phyloP scores from a whole-genome alignment of 345 rosid species.

The Corymbia maculata region DNA sequence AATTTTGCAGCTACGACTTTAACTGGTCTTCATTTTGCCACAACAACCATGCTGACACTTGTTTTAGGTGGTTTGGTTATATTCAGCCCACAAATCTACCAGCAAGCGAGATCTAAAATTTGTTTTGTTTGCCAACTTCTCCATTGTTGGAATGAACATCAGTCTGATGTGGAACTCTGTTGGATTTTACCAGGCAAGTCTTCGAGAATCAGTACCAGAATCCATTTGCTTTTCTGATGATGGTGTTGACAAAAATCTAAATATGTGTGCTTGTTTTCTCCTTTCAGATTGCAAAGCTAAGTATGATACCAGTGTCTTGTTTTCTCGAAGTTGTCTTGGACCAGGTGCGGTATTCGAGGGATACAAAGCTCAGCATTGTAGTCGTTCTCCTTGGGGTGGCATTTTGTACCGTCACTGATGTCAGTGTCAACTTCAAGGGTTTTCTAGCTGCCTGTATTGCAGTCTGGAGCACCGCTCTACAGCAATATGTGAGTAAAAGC shows the following conservation, averaged over 20 bases:
- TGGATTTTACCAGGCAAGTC: slow-evolving; percentile 94
- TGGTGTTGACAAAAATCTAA: neutral
- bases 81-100: slow-evolving; percentile 85
- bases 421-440: slow-evolving; percentile 90
- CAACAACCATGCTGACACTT: slow-evolving; percentile 72
- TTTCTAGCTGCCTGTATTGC: slow-evolving; percentile 87
- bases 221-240: neutral
- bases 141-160: slow-evolving; percentile 98
- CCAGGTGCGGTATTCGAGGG: slow-evolving; percentile 86
- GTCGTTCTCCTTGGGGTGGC: slow-evolving; percentile 95
- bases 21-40: slow-evolving; percentile 96
- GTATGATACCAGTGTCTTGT: slow-evolving; percentile 98
- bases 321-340: slow-evolving; percentile 90
- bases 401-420: slow-evolving; percentile 97
- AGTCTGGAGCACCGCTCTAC: slow-evolving; percentile 97
- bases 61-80: slow-evolving; percentile 76
- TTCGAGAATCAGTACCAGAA: neutral
- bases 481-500: slow-evolving; percentile 76
- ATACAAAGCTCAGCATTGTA: slow-evolving; percentile 91
- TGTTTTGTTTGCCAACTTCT: slow-evolving; percentile 90
- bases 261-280: neutral
- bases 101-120: slow-evolving; percentile 66
- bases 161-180: slow-evolving; percentile 99
- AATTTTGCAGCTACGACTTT: slow-evolving; percentile 82
- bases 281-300: slow-evolving; percentile 90